Evolutionary conservation across 129 eudicot species (phyloP).

Genomic region (Helianthus tuberosus): DNA sequence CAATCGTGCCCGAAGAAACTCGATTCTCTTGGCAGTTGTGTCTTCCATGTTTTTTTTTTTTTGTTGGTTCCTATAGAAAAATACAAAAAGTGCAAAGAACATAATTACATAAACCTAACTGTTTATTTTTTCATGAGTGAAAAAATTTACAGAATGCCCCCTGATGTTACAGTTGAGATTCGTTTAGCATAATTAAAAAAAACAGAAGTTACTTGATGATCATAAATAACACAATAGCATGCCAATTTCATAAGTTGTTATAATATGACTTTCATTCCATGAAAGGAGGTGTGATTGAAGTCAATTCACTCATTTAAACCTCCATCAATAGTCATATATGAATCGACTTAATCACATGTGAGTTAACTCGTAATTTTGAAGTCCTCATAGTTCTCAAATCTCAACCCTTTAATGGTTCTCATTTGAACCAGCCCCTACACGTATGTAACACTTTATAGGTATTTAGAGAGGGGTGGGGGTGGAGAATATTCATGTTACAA

Average conservation of each 20-base stretch:
- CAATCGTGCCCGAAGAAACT: constrained; percentile 83
- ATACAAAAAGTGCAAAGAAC: constrained; percentile 18
- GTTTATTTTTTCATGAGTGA: not conserved
- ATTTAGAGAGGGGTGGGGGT: constrained; percentile 1
- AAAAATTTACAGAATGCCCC: not conserved
- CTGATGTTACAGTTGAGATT: not conserved
- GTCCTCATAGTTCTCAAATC: not conserved
- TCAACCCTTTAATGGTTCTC: constrained; percentile 3
- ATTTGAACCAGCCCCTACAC: not conserved
- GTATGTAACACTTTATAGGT: not conserved
- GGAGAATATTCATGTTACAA: not conserved
- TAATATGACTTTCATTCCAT: not conserved
- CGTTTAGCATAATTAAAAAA: constrained; percentile 5
- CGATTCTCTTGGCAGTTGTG: constrained; percentile 69
- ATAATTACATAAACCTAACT: constrained; percentile 11
- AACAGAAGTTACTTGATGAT: constrained; percentile 3
- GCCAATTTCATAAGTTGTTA: not conserved
- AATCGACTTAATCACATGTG: not conserved
- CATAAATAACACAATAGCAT: constrained; percentile 1
- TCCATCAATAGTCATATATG: not conserved
- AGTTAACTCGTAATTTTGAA: not conserved
- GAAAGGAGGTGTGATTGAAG: constrained; percentile 11
- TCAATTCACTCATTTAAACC: constrained; percentile 1
- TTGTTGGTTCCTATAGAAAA: constrained; percentile 39
- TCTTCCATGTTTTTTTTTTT: constrained; percentile 48